A percentile compares a stretch with the other conserved stretches of the same genome.
These are phyloP conservation scores for Podospora fimiseda DNA, from an alignment of 495 filamentous ascomycete genomes.

Conservation along the genomic window DNA sequence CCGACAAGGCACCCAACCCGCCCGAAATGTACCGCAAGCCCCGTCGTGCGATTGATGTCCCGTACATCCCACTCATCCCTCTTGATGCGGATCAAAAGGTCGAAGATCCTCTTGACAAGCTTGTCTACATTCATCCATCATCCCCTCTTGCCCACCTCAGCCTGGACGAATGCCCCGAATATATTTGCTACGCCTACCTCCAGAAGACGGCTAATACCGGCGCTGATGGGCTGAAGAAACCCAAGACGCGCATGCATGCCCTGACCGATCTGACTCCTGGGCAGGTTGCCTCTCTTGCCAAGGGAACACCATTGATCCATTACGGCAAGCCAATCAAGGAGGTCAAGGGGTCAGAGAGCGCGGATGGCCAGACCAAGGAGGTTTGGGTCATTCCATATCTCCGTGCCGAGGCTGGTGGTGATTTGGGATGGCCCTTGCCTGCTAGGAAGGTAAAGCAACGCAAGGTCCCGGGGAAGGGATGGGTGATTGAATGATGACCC, in stretches of 20 bases:
- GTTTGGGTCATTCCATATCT: constrained; percentile 78
- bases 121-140: constrained; percentile 80
- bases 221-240: constrained; percentile 42
- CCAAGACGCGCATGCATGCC: constrained; percentile 83
- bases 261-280: constrained; percentile 68
- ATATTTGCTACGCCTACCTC: constrained; percentile 80
- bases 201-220: constrained; percentile 56
- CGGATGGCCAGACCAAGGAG: constrained; percentile 54
- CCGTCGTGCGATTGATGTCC: constrained; percentile 75
- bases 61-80: constrained; percentile 81
- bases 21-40: constrained; percentile 66
- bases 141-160: constrained; percentile 68
- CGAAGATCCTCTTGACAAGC: constrained; percentile 37
- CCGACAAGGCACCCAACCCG: constrained; percentile 70
- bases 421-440: constrained; percentile 75
- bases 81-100: constrained; percentile 41
- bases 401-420: constrained; percentile 52
- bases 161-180: constrained; percentile 69
- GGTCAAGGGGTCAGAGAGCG: constrained; percentile 34
- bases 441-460: constrained; percentile 76
- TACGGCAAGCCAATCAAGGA: constrained; percentile 91
- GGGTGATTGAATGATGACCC: constrained; percentile 54
- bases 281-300: constrained; percentile 73
- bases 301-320: constrained; percentile 75
- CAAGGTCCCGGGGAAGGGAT: constrained; percentile 63